Evolutionary conservation across 345 rosid genomes (phyloP), one percentile per base, ranked within the genome.

Genomic region (Rhodamnia rubescens): DNA sequence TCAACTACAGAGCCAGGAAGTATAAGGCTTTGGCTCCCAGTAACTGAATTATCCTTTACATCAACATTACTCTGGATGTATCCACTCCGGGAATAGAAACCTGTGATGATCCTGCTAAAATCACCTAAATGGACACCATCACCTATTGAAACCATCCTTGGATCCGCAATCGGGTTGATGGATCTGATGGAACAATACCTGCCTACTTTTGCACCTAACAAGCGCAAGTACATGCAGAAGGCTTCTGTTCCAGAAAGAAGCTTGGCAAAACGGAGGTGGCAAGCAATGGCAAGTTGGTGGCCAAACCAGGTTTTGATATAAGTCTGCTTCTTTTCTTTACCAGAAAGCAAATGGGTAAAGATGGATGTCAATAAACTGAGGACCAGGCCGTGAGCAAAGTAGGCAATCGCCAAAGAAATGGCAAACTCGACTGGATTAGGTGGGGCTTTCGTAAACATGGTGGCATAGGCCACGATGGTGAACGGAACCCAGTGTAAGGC

Each of bases 111-210:
- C 87, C 84, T n/a, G 78, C 84, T 42, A 58, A 93, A 93, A 88
- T 94, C 96, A 74, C 95, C 96, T 29, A 94, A 91, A 88, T 94
- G 96, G 55, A 93, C 95, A 14, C 96, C 96, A 29, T 84, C 89
- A 44, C 92, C 92, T 42, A 94, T 85, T 15, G 87, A 86, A 21
- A 94, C 88, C 87, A 89, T 69, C 54, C 88, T 83, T 15, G 95
- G 96, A 52, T 93, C 91, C 24, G 92, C 89, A 36, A 92, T 87
- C 20, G 96, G 90, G 75, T 94, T 94, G 86, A 94, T 92, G 84
- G 96, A 92, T 84, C 95, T 90, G 86, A 94, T 89, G 22, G 96
- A 94, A 83, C 95, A 92, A 83, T 91, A 91, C 56, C 85, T 88
- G 74, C 96, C 94, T 74, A 94, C 87, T 82, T 87, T 90, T 49